phyloP scores from a whole-genome alignment of 192 early-diverging fungal species.

The Kappamyces sp. region DNA sequence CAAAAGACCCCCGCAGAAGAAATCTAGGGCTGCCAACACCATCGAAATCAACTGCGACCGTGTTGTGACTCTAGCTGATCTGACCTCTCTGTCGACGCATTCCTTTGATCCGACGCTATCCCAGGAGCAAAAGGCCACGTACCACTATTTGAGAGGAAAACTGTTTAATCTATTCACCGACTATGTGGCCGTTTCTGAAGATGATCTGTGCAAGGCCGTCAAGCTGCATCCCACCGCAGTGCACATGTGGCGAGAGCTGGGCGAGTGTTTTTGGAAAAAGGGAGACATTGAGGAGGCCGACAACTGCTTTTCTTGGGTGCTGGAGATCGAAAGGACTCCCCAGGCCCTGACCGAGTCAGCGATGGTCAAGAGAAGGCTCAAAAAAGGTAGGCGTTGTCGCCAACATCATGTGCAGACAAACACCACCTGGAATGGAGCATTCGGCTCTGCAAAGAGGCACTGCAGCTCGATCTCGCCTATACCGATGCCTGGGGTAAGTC shows the following conservation, averaged over 20 bases:
- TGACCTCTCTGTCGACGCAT: slow-evolving; percentile 12
- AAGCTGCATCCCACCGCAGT: slow-evolving; percentile 16
- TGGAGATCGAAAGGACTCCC: neutral
- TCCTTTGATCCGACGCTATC: slow-evolving; percentile 21
- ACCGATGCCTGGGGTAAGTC: slow-evolving; percentile 14
- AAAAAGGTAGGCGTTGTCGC: slow-evolving; percentile 5
- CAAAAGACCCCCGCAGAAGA: neutral
- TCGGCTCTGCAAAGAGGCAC: slow-evolving; percentile 17
- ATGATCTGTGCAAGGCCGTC: slow-evolving; percentile 10
- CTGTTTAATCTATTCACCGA: slow-evolving; percentile 14
- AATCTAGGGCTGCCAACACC: slow-evolving; percentile 1
- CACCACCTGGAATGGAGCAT: slow-evolving; percentile 15
- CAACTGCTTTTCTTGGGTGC: slow-evolving; percentile 19
- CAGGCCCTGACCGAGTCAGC: slow-evolving; percentile 14
- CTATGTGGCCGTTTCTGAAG: slow-evolving; percentile 13
- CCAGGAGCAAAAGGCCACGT: slow-evolving; percentile 19
- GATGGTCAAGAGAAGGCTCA: slow-evolving; percentile 9
- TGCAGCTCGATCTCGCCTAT: slow-evolving; percentile 15
- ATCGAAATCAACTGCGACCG: slow-evolving; percentile 10
- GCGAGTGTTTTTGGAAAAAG: slow-evolving; percentile 21
- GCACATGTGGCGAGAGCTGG: slow-evolving; percentile 15
- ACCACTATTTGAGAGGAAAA: slow-evolving; percentile 13
- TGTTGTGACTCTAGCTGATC: slow-evolving; percentile 1
- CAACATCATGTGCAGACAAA: neutral
- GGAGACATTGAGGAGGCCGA: slow-evolving; percentile 14